These are phyloP conservation scores for Phytophthora sp. DNA, from an alignment of 352 stramenopile species.

Conservation along the genomic window DNA sequence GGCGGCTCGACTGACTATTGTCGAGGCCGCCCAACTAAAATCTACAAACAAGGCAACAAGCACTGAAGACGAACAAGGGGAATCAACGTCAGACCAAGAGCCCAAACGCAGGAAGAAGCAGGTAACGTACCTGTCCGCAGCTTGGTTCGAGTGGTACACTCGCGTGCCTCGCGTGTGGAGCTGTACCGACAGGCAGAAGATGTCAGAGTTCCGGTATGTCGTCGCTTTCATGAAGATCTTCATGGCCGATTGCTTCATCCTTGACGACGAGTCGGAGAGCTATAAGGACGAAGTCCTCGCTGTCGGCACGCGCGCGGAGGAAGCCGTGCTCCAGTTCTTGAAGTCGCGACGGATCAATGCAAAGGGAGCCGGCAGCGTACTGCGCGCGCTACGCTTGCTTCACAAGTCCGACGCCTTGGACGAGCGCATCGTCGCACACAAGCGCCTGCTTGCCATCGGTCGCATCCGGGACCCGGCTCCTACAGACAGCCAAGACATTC, in stretches of 20 bases:
- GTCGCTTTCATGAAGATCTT: constrained; percentile 35
- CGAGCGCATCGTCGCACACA: constrained; percentile 6
- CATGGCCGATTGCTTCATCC: too few species aligned
- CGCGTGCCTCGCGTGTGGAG: background rate
- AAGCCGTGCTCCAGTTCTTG: too few species aligned
- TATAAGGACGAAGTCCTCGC: too few species aligned
- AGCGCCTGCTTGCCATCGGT: background rate
- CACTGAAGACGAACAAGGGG: constrained; percentile 2
- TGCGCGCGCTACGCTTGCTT: constrained; percentile 3
- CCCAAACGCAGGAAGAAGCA: constrained; percentile 17
- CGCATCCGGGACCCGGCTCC: too few species aligned
- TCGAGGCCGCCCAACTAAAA: background rate
- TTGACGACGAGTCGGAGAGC: too few species aligned
- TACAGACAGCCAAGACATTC: too few species aligned
- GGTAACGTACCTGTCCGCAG: constrained; percentile 9
- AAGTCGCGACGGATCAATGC: background rate
- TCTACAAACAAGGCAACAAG: background rate
- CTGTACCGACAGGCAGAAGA: constrained; percentile 24
- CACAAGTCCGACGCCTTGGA: constrained; percentile 1
- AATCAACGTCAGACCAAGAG: constrained; percentile 8
- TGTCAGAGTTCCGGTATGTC: constrained; percentile 20
- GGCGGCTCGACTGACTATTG: background rate
- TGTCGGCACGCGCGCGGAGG: too few species aligned
- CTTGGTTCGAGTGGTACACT: constrained; percentile 28
- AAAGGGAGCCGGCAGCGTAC: background rate